A percentile compares a stretch with the other conserved stretches of the same genome.
Evolutionary conservation across 345 rosid genomes (phyloP).

Genomic region (Pugionium cornutum): DNA sequence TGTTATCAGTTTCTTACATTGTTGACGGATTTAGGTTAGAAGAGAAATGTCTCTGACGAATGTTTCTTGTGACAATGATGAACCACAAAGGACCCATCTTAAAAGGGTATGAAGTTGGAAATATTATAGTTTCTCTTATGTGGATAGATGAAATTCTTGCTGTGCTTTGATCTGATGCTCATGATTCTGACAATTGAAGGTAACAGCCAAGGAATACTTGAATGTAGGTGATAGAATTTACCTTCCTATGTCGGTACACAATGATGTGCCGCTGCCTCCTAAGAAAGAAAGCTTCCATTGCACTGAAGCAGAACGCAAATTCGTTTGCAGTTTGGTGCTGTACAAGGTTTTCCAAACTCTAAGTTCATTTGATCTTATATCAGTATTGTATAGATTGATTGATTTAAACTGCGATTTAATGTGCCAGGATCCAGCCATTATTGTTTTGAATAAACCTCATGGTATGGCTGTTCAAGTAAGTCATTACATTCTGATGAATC

Average conservation of each 20-base stretch:
- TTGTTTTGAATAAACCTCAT: slow-evolving; percentile 83
- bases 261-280: slow-evolving; percentile 37
- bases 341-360: slow-evolving; percentile 61
- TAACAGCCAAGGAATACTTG: slow-evolving; percentile 75
- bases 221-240: slow-evolving; percentile 68
- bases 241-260: slow-evolving; percentile 62
- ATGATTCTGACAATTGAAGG: slow-evolving; percentile 50
- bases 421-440: slow-evolving; percentile 70
- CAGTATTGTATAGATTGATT: slow-evolving; percentile 16
- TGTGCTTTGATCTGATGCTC: slow-evolving; percentile 29
- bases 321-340: slow-evolving; percentile 62
- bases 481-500: slow-evolving; percentile 17
- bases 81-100: slow-evolving; percentile 42
- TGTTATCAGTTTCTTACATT: not conserved
- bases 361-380: not conserved
- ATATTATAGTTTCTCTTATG: no score
- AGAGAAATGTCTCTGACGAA: slow-evolving; percentile 44
- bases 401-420: slow-evolving; percentile 25
- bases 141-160: no score
- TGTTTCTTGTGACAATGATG: slow-evolving; percentile 35
- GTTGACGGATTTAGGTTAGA: slow-evolving; percentile 56
- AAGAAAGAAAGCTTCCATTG: slow-evolving; percentile 49
- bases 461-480: slow-evolving; percentile 94
- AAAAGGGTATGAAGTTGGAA: slow-evolving; percentile 53
- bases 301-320: slow-evolving; percentile 63